Evolutionary conservation across 345 rosid genomes (phyloP).

Genomic region (Combretum micranthum): DNA sequence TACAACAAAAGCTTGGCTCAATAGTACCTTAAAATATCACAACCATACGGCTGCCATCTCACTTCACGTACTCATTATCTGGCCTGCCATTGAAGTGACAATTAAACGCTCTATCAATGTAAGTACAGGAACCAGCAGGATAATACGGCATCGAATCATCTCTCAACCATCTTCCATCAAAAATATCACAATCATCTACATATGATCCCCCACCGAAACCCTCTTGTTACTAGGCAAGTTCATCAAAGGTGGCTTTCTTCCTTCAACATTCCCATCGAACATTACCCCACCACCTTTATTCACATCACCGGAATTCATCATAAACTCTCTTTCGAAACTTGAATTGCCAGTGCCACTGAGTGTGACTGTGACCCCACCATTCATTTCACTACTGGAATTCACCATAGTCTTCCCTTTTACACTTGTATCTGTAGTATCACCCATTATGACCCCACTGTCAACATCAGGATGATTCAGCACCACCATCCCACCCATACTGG

Average conservation of each 20-base stretch:
- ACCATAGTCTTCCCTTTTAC: too few species aligned
- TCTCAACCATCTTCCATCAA: constrained; percentile 77
- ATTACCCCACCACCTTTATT: too few species aligned
- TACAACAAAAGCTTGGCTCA: not conserved
- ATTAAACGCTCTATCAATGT: constrained; percentile 66
- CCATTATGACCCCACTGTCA: too few species aligned
- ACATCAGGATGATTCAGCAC: too few species aligned
- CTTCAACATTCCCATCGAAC: not conserved
- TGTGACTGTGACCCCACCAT: too few species aligned
- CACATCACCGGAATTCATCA: too few species aligned
- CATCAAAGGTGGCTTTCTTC: too few species aligned
- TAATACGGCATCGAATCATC: constrained; percentile 68
- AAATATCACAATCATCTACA: constrained; percentile 41
- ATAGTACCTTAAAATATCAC: constrained; percentile 56
- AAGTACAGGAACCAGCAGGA: constrained; percentile 71
- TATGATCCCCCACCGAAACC: not conserved
- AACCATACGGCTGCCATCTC: constrained; percentile 84
- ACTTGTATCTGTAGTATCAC: too few species aligned
- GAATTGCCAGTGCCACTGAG: too few species aligned
- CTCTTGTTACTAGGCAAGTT: constrained; percentile 9
- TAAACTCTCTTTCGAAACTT: too few species aligned
- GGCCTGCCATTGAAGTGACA: constrained; percentile 71
- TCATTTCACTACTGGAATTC: too few species aligned
- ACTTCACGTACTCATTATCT: constrained; percentile 55
- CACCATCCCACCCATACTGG: too few species aligned